These are phyloP conservation scores for Xerocomus spinulosus DNA, from an alignment of 768 basidiomycete species.

Conservation along the genomic window DNA sequence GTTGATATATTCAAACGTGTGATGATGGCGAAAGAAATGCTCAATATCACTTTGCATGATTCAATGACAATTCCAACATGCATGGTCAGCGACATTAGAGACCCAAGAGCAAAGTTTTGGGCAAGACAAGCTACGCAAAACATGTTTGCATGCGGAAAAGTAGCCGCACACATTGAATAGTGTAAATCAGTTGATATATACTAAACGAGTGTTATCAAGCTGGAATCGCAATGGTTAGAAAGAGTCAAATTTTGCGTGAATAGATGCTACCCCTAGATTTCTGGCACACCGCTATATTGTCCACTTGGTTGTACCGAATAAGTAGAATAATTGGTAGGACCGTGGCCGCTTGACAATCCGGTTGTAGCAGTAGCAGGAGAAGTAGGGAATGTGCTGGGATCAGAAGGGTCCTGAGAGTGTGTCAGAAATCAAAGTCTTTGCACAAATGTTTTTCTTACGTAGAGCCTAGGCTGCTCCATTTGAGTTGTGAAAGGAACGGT, in stretches of 20 bases:
- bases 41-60: no score
- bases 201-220: neutral
- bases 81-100: no score
- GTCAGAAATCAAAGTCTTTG: neutral
- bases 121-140: neutral
- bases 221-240: neutral
- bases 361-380: slow-evolving; percentile 15
- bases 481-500: slow-evolving; percentile 11
- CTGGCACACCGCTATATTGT: slow-evolving; percentile 25
- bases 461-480: slow-evolving; percentile 26
- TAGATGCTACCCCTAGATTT: slow-evolving; percentile 13
- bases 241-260: no score
- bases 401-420: slow-evolving; percentile 30
- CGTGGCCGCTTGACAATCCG: slow-evolving; percentile 2
- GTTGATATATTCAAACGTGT: no score
- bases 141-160: neutral
- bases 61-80: no score
- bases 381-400: slow-evolving; percentile 35
- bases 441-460: slow-evolving; percentile 19
- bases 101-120: neutral
- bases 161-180: neutral
- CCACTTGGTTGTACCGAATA: slow-evolving; percentile 11
- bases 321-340: slow-evolving; percentile 10
- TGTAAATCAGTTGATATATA: neutral
- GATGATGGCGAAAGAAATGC: no score